Evolutionary conservation across 805 yeast genomes (phyloP).

Genomic region (Blastobotrys terrestris): DNA sequence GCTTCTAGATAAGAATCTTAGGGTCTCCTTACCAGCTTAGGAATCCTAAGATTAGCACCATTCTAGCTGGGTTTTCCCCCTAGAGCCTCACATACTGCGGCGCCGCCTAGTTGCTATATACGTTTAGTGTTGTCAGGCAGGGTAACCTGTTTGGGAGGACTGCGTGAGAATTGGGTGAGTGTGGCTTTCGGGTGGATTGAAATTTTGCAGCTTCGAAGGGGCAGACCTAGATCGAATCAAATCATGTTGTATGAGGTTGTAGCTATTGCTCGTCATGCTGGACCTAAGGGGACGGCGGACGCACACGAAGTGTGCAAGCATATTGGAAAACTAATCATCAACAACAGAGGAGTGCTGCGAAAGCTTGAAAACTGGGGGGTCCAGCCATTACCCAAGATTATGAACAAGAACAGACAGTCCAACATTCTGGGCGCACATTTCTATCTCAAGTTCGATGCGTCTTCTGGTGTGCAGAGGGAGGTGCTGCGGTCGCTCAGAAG

Average conservation of each 20-base stretch:
- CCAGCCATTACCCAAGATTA: slow-evolving; percentile 69
- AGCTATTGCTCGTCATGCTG: slow-evolving; percentile 78
- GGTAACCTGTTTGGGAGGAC: background rate
- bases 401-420: slow-evolving; percentile 78
- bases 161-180: background rate
- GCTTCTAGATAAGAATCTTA: too few species aligned
- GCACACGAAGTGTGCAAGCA: slow-evolving; percentile 63
- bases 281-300: slow-evolving; percentile 46
- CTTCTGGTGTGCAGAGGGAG: slow-evolving; percentile 81
- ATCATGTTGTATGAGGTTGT: slow-evolving; percentile 82
- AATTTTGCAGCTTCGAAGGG: background rate
- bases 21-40: too few species aligned
- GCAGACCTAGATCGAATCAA: background rate
- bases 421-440: slow-evolving; percentile 91
- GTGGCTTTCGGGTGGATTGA: slow-evolving; percentile 1
- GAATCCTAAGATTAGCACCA: too few species aligned
- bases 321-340: slow-evolving; percentile 73
- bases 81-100: background rate
- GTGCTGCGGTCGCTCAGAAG: slow-evolving; percentile 69
- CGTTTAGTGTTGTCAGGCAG: too few species aligned
- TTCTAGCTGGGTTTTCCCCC: background rate
- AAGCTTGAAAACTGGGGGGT: slow-evolving; percentile 74
- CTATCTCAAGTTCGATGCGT: slow-evolving; percentile 77
- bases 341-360: slow-evolving; percentile 92
- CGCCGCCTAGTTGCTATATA: too few species aligned